Conservation (phyloP, 2,329 filamentous ascomycete genomes). For the Colletotrichum sansevieriae region DNA sequence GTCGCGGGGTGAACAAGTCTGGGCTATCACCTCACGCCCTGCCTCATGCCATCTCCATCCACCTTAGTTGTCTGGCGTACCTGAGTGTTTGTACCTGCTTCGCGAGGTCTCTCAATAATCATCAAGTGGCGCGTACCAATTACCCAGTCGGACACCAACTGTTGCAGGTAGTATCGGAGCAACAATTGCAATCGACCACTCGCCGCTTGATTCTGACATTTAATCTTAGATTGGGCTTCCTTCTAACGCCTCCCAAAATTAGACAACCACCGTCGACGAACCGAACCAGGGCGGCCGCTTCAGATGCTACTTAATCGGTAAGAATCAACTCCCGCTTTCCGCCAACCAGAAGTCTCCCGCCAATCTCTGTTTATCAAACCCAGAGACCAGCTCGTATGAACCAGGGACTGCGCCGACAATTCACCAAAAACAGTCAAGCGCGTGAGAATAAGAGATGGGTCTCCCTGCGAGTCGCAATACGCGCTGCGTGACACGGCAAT, state of each 20-base stretch:
- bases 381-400: neutral
- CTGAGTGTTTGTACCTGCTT: too few species aligned
- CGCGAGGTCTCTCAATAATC: too few species aligned
- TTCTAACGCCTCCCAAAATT: constrained; percentile 31
- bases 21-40: neutral
- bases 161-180: constrained; percentile 3
- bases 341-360: neutral
- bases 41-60: neutral
- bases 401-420: neutral
- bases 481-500: constrained; percentile 2
- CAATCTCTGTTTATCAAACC: neutral
- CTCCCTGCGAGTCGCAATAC: constrained; percentile 20
- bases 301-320: constrained; percentile 10
- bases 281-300: constrained; percentile 8
- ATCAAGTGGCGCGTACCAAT: neutral
- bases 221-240: constrained; percentile 30
- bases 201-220: constrained; percentile 22
- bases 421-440: neutral
- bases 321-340: neutral
- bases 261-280: constrained; percentile 17
- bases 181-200: constrained; percentile 28
- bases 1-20: constrained; percentile 8
- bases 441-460: constrained; percentile 12
- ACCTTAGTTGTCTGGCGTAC: neutral
- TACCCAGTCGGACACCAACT: neutral